phyloP scores from a whole-genome alignment of 2,329 filamentous ascomycete species.

The Cryphonectria nitschkei region DNA sequence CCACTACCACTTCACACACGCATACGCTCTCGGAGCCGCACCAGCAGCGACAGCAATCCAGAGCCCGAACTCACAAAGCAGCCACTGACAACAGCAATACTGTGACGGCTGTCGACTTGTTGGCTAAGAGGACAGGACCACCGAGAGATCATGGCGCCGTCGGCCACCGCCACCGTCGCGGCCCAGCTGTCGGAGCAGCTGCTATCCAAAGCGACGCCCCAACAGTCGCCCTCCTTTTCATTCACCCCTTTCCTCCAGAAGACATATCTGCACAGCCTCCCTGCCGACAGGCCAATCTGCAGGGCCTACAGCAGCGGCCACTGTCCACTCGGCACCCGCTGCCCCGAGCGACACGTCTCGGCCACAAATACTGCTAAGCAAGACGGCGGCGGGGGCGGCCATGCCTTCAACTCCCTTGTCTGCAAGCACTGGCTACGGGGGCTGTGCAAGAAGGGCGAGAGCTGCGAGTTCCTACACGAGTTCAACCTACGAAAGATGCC shows the following conservation, averaged over 20 bases:
- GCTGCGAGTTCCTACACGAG: constrained; percentile 97
- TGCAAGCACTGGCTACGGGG: constrained; percentile 99
- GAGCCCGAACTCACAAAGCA: no score
- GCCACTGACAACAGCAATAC: not conserved
- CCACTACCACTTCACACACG: not conserved
- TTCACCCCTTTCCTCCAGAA: constrained; percentile 85
- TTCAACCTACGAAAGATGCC: constrained; percentile 99
- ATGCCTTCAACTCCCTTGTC: constrained; percentile 74
- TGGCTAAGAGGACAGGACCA: not conserved
- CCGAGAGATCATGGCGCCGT: constrained; percentile 30
- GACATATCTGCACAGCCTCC: constrained; percentile 83
- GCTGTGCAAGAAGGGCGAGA: constrained; percentile 95
- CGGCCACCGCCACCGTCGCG: constrained; percentile 32
- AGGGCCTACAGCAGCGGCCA: constrained; percentile 83
- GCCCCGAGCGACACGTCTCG: constrained; percentile 78
- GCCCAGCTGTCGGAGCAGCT: constrained; percentile 49
- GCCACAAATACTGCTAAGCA: constrained; percentile 40
- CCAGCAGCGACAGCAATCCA: not conserved
- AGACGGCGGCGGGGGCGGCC: constrained; percentile 48
- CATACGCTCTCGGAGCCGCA: not conserved
- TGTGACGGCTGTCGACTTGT: not conserved
- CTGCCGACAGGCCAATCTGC: constrained; percentile 79
- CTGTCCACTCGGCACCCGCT: constrained; percentile 82
- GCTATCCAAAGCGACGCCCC: constrained; percentile 58
- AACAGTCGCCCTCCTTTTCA: constrained; percentile 67